A percentile compares a stretch with the other conserved stretches of the same genome.
Evolutionary conservation across 2,329 filamentous ascomycete genomes (phyloP).

Genomic region (Pseudogymnoascus pannorum): DNA sequence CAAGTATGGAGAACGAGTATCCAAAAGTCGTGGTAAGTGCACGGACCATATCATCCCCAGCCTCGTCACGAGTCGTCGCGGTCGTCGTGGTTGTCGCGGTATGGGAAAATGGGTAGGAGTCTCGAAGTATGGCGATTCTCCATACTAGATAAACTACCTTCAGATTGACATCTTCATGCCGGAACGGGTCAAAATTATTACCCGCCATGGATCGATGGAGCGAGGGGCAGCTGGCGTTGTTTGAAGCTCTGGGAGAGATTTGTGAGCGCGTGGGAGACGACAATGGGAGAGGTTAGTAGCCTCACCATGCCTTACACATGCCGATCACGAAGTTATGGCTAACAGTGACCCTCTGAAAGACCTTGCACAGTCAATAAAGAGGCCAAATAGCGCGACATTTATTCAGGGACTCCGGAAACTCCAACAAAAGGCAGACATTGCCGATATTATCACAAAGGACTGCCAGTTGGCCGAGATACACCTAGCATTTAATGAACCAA

Average conservation of each 20-base stretch:
- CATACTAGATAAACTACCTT: not conserved
- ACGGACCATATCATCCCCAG: not conserved
- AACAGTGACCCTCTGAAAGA: not conserved
- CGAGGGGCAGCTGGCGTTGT: constrained; percentile 8
- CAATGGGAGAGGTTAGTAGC: not conserved
- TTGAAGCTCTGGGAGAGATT: constrained; percentile 9
- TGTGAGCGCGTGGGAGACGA: not conserved
- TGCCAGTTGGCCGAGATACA: not conserved
- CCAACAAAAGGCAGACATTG: not conserved
- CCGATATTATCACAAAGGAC: not conserved
- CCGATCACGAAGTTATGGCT: not conserved
- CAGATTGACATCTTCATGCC: not conserved
- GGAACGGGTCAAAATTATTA: no score
- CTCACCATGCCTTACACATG: not conserved
- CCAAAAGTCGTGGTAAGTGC: not conserved
- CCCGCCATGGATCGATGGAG: constrained; percentile 9
- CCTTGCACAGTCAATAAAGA: constrained; percentile 1
- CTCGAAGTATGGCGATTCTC: not conserved
- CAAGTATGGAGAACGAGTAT: no score
- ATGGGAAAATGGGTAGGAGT: not conserved
- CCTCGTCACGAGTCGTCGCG: not conserved
- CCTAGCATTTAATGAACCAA: not conserved
- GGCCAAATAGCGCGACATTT: not conserved
- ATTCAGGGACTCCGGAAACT: not conserved
- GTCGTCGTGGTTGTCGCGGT: not conserved